A percentile compares a stretch with the other conserved stretches of the same genome.
These are phyloP conservation scores for Rhynchospora pubera DNA, from an alignment of 176 grass and related monocot genomes.

Conservation along the genomic window DNA sequence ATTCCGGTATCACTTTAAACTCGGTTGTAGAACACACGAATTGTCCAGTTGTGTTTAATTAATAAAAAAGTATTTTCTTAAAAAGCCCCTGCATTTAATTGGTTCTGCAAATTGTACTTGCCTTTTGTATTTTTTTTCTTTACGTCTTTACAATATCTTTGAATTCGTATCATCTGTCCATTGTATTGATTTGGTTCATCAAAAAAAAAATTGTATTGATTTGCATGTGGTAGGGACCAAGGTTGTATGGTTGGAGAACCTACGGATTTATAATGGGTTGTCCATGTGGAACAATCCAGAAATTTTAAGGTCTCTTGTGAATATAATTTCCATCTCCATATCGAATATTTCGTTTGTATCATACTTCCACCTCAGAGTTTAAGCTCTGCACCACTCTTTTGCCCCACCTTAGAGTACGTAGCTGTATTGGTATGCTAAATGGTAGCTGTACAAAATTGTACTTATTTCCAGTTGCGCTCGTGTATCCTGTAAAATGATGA, in stretches of 20 bases:
- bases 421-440: neutral
- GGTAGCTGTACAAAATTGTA: neutral
- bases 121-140: neutral
- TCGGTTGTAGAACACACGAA: neutral
- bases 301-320: neutral
- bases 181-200: no score
- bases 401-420: neutral
- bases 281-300: neutral
- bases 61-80: neutral
- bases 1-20: neutral
- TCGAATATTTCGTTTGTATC: neutral
- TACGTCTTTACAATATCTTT: neutral
- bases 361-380: neutral
- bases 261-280: neutral
- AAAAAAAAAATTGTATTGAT: no score
- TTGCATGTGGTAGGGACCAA: conserved; percentile 3
- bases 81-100: neutral
- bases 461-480: neutral
- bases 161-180: neutral
- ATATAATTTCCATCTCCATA: neutral
- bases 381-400: neutral
- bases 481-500: neutral
- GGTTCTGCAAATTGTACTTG: conserved; percentile 3
- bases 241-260: neutral
- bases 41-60: neutral